A percentile compares a stretch with the other conserved stretches of the same genome.
These are phyloP conservation scores for Staphylotrichum tortipilum DNA, from an alignment of 495 filamentous ascomycete genomes.

Conservation along the genomic window DNA sequence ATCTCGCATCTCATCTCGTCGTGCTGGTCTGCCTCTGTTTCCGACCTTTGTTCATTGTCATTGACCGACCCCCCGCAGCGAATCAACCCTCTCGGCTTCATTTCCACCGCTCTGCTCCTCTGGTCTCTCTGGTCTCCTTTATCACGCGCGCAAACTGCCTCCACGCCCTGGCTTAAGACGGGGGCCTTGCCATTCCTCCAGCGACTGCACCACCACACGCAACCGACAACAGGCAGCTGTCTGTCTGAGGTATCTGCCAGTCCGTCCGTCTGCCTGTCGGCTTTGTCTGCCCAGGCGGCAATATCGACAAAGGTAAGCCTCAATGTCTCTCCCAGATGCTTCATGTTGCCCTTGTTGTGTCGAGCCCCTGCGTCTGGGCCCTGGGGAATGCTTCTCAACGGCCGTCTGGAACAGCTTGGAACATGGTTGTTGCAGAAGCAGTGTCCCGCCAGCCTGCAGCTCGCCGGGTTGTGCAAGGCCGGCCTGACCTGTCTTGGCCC, in stretches of 20 bases:
- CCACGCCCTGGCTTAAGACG: not conserved
- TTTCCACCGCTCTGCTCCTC: conserved; percentile 3
- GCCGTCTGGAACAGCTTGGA: not conserved
- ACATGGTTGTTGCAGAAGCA: not conserved
- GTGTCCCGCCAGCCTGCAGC: conserved; percentile 11
- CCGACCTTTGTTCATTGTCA: conserved; percentile 12
- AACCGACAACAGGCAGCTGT: no score
- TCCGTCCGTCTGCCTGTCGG: not conserved
- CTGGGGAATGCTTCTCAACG: not conserved
- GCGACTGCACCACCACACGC: no score
- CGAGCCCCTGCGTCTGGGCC: not conserved
- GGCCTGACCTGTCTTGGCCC: not conserved
- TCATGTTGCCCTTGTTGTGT: not conserved
- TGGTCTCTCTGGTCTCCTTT: no score
- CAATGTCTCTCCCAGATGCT: not conserved
- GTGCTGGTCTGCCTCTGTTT: conserved; percentile 1
- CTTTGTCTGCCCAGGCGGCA: not conserved
- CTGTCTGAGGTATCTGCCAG: not conserved
- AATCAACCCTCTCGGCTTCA: not conserved
- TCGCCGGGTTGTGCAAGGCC: conserved; percentile 9
- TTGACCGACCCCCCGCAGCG: not conserved
- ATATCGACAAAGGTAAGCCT: not conserved
- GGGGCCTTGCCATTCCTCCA: not conserved
- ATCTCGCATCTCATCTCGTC: conserved; percentile 7
- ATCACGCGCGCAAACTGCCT: conserved; percentile 1